A percentile compares a stretch with the other conserved stretches of the same genome.
phyloP scores from a whole-genome alignment of 345 rosid genomes.

The Carallia brachiata region DNA sequence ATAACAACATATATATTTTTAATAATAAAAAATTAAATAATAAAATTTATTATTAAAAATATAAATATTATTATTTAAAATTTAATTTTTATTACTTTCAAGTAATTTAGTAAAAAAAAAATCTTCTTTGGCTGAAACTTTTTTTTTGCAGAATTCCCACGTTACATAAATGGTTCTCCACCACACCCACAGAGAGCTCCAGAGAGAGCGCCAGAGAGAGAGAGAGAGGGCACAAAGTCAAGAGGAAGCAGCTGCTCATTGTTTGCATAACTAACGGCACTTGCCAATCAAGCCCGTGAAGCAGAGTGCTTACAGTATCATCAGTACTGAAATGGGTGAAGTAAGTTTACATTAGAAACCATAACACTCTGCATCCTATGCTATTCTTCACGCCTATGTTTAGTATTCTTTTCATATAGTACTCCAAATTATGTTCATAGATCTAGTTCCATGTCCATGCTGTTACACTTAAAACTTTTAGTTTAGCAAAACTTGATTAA shows the following conservation, averaged over 20 bases:
- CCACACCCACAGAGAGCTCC: background rate
- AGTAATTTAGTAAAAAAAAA: too few species aligned
- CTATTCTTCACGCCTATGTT: background rate
- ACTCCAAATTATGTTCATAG: background rate
- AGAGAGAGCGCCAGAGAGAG: conserved; percentile 11
- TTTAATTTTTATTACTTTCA: too few species aligned
- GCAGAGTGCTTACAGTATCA: background rate
- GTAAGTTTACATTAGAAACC: conserved; percentile 27
- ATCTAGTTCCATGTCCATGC: background rate
- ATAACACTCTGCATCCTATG: too few species aligned
- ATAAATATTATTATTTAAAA: too few species aligned
- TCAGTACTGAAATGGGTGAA: conserved; percentile 43
- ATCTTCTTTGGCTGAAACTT: too few species aligned
- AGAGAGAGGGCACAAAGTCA: background rate
- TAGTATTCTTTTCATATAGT: background rate
- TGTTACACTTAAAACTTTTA: too few species aligned
- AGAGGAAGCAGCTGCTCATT: background rate
- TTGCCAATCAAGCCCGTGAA: background rate
- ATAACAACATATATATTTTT: too few species aligned
- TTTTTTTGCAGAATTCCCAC: conserved; percentile 13
- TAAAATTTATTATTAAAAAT: too few species aligned
- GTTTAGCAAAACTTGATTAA: too few species aligned
- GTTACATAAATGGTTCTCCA: conserved; percentile 12
- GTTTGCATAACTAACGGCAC: background rate
- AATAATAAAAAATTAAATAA: too few species aligned